Evolutionary conservation across 2,329 filamentous ascomycete species (phyloP).

Genomic region (Colletotrichum higginsianum): DNA sequence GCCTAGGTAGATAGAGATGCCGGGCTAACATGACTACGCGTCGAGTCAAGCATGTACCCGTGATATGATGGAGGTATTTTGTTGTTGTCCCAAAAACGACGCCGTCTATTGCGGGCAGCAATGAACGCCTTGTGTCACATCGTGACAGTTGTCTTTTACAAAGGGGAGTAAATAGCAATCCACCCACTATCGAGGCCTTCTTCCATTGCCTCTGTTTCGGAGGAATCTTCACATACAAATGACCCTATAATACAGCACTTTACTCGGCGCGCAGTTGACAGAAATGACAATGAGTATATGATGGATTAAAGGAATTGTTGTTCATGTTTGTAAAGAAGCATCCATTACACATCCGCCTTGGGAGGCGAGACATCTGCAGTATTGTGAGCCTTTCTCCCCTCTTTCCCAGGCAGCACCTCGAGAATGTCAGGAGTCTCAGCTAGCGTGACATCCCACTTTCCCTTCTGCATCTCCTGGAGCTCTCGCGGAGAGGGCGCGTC

Average conservation of each 20-base stretch:
- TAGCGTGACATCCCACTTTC: conserved; percentile 52
- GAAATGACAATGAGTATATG: background rate
- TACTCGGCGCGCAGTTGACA: background rate
- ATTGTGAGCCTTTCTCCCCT: background rate
- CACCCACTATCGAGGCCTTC: background rate
- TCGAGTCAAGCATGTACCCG: background rate
- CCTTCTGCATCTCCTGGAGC: conserved; percentile 49
- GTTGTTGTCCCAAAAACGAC: background rate
- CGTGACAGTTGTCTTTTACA: too few relatives aligned
- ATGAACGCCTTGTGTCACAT: too few relatives aligned
- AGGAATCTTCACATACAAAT: background rate
- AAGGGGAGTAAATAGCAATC: background rate
- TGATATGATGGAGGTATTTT: background rate
- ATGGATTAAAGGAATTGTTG: background rate
- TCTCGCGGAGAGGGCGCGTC: conserved; percentile 45
- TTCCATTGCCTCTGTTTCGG: background rate
- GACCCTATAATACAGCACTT: background rate
- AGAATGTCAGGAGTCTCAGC: conserved; percentile 32
- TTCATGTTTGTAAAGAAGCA: background rate
- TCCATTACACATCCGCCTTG: conserved; percentile 14
- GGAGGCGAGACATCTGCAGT: background rate
- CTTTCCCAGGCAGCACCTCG: background rate
- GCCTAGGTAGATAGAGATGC: background rate
- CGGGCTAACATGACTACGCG: background rate
- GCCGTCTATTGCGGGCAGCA: too few relatives aligned